These are phyloP conservation scores for Naganishia onofrii DNA, from an alignment of 768 basidiomycete genomes.

Conservation along the genomic window DNA sequence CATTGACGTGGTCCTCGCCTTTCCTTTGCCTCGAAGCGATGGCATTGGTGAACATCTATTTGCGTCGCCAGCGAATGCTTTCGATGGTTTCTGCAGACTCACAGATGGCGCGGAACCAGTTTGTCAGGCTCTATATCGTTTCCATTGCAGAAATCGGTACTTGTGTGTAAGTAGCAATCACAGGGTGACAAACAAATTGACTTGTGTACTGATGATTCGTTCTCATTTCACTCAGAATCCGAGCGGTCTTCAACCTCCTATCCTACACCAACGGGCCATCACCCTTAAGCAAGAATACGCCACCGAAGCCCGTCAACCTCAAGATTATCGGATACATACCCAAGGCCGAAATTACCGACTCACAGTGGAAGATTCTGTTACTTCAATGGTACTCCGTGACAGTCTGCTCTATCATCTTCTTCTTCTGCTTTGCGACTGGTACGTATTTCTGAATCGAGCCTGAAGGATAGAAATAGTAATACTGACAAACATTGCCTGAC, in stretches of 20 bases:
- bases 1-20: background rate
- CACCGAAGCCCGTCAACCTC: slow-evolving; percentile 35
- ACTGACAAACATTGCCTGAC: too few species aligned
- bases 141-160: slow-evolving; percentile 44
- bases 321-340: slow-evolving; percentile 37
- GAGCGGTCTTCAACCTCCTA: slow-evolving; percentile 49
- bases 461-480: too few species aligned
- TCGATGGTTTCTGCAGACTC: slow-evolving; percentile 43
- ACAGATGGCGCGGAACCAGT: slow-evolving; percentile 43
- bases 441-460: slow-evolving; percentile 30
- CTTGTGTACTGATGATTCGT: background rate
- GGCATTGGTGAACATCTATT: slow-evolving; percentile 46
- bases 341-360: slow-evolving; percentile 26
- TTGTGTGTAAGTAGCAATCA: slow-evolving; percentile 36
- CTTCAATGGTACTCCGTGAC: slow-evolving; percentile 46
- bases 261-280: slow-evolving; percentile 45
- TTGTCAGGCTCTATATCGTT: slow-evolving; percentile 42
- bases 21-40: slow-evolving; percentile 32
- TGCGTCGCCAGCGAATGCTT: slow-evolving; percentile 44
- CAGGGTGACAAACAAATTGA: background rate
- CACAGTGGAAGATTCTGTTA: slow-evolving; percentile 28
- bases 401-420: slow-evolving; percentile 46
- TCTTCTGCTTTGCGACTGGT: slow-evolving; percentile 50
- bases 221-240: slow-evolving; percentile 36
- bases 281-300: slow-evolving; percentile 37